Evolutionary conservation across 208 protist species (phyloP), one percentile per base, ranked within the genome.

Genomic region (Trypanosoma vivax): DNA sequence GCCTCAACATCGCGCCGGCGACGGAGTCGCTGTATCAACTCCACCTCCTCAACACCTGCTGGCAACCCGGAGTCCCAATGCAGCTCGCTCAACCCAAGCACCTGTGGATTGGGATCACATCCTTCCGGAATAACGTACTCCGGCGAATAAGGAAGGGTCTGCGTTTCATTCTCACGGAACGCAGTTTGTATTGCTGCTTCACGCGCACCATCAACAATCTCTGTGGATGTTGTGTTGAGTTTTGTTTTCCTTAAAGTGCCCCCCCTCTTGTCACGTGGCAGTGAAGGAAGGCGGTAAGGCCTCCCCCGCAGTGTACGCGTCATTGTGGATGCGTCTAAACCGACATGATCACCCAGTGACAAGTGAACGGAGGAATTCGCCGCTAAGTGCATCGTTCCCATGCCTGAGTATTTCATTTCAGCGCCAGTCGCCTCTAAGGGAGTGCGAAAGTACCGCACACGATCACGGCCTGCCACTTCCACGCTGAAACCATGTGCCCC

Each of bases 131-230:
- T 89, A 62, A 58, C 73, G 68, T 91, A 96, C 43, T 82, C 79
- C 0, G 89, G 89, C 5, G 89, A 80, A 70, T 92, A 96, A 5
- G 89, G 89, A 40, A 83, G 60, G n/a, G 89, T 96, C 78, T 96
- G 89, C 4, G 70, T 66, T 18, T 96, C 89, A 57, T 87, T 92
- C 41, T 96, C 86, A 1, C 86, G 76, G 31, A 73, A 88, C 16
- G 63, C 50, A 9, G 86, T 96, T 41, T 96, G 86, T 4, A 71
- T 66, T 5, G 29, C 68, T 2, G 55, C 67, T 23, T 77, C 73
- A 13, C 69, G 54, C 21, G 21, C 23, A 1, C 16, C 45, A 24
- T n/a, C 58, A 10, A 23, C 41, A 24, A 4, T 23, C 1, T 25
- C 25, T 25, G 16, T 40, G 4, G 31, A 6, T 27, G 46, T 23